phyloP scores from a whole-genome alignment of 768 basidiomycete species.

The Xerocomus brunneocitrinus region DNA sequence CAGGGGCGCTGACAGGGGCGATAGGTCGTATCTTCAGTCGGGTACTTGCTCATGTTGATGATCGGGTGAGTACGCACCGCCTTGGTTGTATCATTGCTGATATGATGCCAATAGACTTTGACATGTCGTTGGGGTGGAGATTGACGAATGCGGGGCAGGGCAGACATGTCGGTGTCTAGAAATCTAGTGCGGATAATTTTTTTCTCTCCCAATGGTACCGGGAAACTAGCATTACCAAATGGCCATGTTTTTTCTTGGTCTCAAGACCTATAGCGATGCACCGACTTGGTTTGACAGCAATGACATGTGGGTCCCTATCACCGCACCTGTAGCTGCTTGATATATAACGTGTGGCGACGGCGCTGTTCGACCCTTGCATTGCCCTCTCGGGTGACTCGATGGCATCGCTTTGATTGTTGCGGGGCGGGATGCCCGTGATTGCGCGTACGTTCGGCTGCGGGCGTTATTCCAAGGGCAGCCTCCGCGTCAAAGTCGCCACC shows the following conservation, averaged over 20 bases:
- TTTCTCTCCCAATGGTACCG: neutral
- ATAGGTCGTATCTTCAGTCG: slow-evolving; percentile 19
- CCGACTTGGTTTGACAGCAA: neutral
- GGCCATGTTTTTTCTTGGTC: neutral
- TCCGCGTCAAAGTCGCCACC: too few relatives aligned
- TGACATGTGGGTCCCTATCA: neutral
- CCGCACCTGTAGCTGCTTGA: neutral
- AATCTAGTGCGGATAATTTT: neutral
- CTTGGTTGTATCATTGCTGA: neutral
- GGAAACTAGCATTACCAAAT: neutral
- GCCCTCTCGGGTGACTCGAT: neutral
- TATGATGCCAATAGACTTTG: slow-evolving; percentile 1
- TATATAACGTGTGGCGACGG: neutral
- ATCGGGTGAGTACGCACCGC: slow-evolving; percentile 9
- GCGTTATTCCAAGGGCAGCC: too few relatives aligned
- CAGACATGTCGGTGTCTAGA: neutral
- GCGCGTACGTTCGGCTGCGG: too few relatives aligned
- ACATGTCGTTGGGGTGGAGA: neutral
- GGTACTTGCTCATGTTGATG: slow-evolving; percentile 15
- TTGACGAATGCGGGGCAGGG: neutral
- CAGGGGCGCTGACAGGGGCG: neutral
- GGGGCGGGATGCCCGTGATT: too few relatives aligned
- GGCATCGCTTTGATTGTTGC: too few relatives aligned
- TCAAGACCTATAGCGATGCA: neutral
- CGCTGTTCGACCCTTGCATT: neutral